Evolutionary conservation across 345 rosid genomes (phyloP), one percentile per base, ranked within the genome.

Genomic region (Angophora floribunda): DNA sequence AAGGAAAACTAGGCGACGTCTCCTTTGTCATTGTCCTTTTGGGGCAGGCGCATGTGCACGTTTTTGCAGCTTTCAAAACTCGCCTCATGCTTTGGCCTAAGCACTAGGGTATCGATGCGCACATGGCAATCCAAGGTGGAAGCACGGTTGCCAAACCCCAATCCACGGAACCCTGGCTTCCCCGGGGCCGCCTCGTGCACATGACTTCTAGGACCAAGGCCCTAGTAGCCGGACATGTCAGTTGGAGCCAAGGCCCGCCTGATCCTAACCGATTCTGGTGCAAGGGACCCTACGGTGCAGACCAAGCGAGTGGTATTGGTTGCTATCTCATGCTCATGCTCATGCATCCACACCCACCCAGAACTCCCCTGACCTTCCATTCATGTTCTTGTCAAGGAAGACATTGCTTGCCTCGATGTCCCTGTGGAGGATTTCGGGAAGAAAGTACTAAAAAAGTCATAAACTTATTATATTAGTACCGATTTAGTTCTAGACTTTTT

Each of bases 371-470:
- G 94, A 87, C 89, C 95, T 2, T 2, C 96, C 98, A 45, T 91
- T 91, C 98, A 95, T 94, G 9, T 97, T 96, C 88, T 91, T 88
- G 86, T 95, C 98, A 19, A 95, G 96, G 7, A 97, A 92, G 82
- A 97, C 96, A 61, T 97, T 96, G 89, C 99, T 94, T 17, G 99
- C 96, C 91, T 97, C 95, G 70, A 96, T 94, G 89, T 97, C 97
- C 55, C 99, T 92, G 30, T 94, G 99, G 5, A 97, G 89, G 32
- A 97, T 98, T 88, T 91, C 94, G 82, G 93, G 41, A 36, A 36
- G 41, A 36, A 36, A 36, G 41, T 36, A 36, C 41, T 36, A 36
- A 36, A 36, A 36, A 36, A 36, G 4, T 36, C 41, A 36, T 36
- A 36, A 36, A 36, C 41, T 36, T 36, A 36, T 36, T 36, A 36